A percentile compares a stretch with the other conserved stretches of the same genome.
Conservation (phyloP, 2,329 filamentous ascomycete species). For the Beauveria pseudobassiana region DNA sequence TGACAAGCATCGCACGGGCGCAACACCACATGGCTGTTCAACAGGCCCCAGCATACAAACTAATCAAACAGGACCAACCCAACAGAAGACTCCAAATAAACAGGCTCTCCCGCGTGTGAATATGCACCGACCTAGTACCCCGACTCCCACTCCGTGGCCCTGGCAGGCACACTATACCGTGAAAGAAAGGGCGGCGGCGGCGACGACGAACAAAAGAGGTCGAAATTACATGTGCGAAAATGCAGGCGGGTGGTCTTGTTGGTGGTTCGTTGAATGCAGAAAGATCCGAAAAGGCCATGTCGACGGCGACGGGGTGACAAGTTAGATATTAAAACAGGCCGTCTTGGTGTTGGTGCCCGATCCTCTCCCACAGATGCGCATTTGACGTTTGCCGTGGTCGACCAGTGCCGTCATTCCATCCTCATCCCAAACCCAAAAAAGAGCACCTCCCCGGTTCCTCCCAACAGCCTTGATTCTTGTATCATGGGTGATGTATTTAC, state of each 20-base stretch:
- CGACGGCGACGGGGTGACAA: neutral
- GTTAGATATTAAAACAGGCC: neutral
- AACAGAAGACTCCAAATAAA: neutral
- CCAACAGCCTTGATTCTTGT: neutral
- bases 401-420: slow-evolving; percentile 1
- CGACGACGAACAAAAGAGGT: neutral
- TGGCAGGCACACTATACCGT: neutral
- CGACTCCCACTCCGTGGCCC: neutral
- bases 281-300: neutral
- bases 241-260: neutral
- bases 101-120: neutral
- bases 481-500: slow-evolving; percentile 13
- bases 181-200: neutral
- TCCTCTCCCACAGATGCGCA: neutral
- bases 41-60: neutral
- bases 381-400: neutral
- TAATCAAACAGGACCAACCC: slow-evolving; percentile 2
- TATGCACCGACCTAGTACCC: neutral
- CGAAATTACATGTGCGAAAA: neutral
- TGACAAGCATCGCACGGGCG: slow-evolving; percentile 11
- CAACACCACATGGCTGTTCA: slow-evolving; percentile 5
- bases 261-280: neutral
- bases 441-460: neutral
- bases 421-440: neutral
- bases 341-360: neutral